Base-by-base conservation (phyloP, 2,329 filamentous ascomycete species). In the Pseudocercospora ulei region DNA sequence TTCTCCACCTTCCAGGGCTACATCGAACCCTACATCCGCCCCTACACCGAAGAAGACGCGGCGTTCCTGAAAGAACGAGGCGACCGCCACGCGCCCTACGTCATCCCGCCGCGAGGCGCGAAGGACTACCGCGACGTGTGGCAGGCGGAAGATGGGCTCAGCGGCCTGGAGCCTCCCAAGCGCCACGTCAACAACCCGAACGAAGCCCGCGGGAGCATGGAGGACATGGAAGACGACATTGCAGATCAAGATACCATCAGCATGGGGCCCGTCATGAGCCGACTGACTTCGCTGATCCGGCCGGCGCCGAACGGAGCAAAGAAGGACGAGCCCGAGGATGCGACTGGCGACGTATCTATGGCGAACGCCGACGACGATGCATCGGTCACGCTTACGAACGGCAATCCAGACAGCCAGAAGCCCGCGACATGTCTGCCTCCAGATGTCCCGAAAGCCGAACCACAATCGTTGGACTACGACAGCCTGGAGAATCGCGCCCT, bases 1-100 rank as follows among this genome's bases (percentile, higher is more conserved):
- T 90, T 90, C 49, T 81, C 77, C 40, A 94, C 88, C 1, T 98
- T 98, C 62, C 80, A 82, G n/a, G 78, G 82, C 4, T 94, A 90
- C 57, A 74, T 92, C 38, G 90, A 98, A 48, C 84, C 87, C 0
- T 96, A 83, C 64, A 90, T 95, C 49, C 76, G 88, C 4, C 78
- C 82, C 0, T 81, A 93, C 52, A 83, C 80, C 0, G 90, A 98
- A 57, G 90, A 98, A 58, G 90, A 98, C 57, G 73, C 95, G 29
- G 85, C 84, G 1, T 98, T 95, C 58, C 64, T 98, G 23, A 79
- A 87, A 54, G 90, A 98, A 63, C 47, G 73, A 54, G 85, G 87
- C 41, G 87, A 98, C 60, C 76, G 90, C 23, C 68, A 80, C 13
- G 78, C 72, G 2, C 84, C 88, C 1, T 96, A 95, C 53, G 68